These are phyloP conservation scores for Atkinsonella texensis DNA, from an alignment of 2,329 filamentous ascomycete species.

Conservation along the genomic window DNA sequence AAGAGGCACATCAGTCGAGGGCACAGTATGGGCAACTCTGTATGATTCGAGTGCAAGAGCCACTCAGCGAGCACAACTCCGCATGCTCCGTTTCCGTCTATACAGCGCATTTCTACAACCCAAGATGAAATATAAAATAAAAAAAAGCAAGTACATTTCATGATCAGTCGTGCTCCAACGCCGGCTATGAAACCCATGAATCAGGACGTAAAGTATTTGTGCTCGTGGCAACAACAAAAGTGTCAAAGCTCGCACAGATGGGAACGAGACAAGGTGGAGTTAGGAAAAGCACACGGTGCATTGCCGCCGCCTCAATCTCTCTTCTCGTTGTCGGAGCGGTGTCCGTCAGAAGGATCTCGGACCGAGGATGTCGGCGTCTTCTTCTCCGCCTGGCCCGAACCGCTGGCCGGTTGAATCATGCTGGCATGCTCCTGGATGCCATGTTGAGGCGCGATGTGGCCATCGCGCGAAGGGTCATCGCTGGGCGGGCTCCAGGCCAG, in stretches of 20 bases:
- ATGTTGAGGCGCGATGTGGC: slow-evolving; percentile 52
- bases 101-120: slow-evolving; percentile 2
- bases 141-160: not conserved
- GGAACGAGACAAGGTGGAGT: not conserved
- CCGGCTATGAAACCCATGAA: slow-evolving; percentile 7
- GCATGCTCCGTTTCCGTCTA: not conserved
- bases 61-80: too few species aligned
- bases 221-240: not conserved
- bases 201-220: not conserved
- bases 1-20: not conserved
- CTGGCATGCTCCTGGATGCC: slow-evolving; percentile 55
- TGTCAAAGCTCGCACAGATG: not conserved
- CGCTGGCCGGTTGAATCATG: slow-evolving; percentile 20
- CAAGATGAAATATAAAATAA: not conserved
- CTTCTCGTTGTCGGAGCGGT: slow-evolving; percentile 3
- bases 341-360: slow-evolving; percentile 4
- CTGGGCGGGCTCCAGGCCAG: slow-evolving; percentile 75
- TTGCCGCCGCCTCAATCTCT: not conserved
- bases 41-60: too few species aligned
- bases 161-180: slow-evolving; percentile 4
- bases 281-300: not conserved
- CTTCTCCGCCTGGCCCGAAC: slow-evolving; percentile 8
- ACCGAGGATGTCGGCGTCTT: slow-evolving; percentile 8
- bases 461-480: slow-evolving; percentile 44
- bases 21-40: not conserved